Base-by-base conservation (phyloP, 768 basidiomycete species). In the Kondoa malvinella region DNA sequence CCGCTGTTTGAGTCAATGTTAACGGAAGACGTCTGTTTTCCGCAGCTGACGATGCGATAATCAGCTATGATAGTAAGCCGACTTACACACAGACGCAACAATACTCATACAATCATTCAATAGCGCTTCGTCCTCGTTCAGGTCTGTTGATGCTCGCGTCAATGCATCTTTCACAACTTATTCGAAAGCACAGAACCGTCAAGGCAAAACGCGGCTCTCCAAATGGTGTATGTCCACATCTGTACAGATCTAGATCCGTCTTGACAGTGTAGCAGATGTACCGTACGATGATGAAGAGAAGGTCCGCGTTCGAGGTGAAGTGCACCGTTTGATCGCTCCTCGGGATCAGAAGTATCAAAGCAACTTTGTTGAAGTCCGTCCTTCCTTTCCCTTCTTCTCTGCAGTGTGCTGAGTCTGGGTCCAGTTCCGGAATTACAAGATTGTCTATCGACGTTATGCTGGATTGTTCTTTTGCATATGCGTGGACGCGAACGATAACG, bases 271-370 rank as follows among this genome's bases (percentile, higher is more conserved):
- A 21, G n/a, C 4, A 95, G 80, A 96, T 92, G 89, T 89, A 30
- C 95, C 95, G 0, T 97, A 92, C 73, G 92, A 96, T 73, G 95
- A 99, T 75, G 95, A 99, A 73, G 95, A 97, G 81, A 99, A 97
- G 86, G 90, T 89, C 63, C 60, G 92, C 65, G 81, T 97, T 68
- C 84, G 94, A 25, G 94, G 95, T 2, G 95, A 99, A 77, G 94
- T 99, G 0, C 95, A 99, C 77, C 82, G 95, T 34, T 78, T 97
- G 70, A 89, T 99, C 14, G 95, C 95, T 0, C 92, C 95, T 21
- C 80, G 95, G 70, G 95, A 99, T 78, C 92, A 96, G 80, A 96
- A 96, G 79, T 95, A 96, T 72, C 95, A 97, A 77, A 94, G 90
- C 27, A 99, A 99, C 77, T 97, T 97, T 73, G 95, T 97, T 34